phyloP scores from a whole-genome alignment of 2,329 filamentous ascomycete genomes.

The Beauveria australis region DNA sequence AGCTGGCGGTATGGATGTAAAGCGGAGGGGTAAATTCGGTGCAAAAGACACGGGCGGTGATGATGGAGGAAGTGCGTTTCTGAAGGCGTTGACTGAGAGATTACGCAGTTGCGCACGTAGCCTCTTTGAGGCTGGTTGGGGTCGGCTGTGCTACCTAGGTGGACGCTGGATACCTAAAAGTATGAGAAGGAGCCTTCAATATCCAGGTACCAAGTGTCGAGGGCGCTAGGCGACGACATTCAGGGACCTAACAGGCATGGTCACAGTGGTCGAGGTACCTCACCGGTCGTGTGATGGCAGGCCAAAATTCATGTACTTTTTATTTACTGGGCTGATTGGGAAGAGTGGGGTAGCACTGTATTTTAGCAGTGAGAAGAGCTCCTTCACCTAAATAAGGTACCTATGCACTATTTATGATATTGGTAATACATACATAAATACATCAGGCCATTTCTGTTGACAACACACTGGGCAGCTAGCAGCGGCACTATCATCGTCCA shows the following conservation, averaged over 20 bases:
- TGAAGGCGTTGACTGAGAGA: slow-evolving; percentile 8
- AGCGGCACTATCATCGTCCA: background rate
- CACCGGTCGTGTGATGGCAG: background rate
- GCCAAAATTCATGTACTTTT: background rate
- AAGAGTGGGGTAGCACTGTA: no score
- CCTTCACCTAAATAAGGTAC: background rate
- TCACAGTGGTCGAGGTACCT: background rate
- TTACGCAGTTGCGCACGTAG: slow-evolving; percentile 12
- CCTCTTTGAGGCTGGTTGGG: slow-evolving; percentile 10
- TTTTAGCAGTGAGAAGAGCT: no score
- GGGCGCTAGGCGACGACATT: background rate
- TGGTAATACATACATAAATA: background rate
- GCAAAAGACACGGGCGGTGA: background rate
- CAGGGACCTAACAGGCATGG: slow-evolving; percentile 4
- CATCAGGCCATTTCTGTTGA: background rate
- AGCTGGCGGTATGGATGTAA: background rate
- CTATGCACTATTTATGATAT: no score
- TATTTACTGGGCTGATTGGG: no score
- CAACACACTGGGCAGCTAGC: background rate
- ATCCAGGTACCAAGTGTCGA: background rate
- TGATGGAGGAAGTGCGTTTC: slow-evolving; percentile 3
- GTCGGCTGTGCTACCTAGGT: background rate
- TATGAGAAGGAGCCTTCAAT: background rate
- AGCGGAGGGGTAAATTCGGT: background rate
- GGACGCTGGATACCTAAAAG: background rate